These are phyloP conservation scores for Boletus barrowsii DNA, from an alignment of 768 basidiomycete genomes.

Conservation along the genomic window DNA sequence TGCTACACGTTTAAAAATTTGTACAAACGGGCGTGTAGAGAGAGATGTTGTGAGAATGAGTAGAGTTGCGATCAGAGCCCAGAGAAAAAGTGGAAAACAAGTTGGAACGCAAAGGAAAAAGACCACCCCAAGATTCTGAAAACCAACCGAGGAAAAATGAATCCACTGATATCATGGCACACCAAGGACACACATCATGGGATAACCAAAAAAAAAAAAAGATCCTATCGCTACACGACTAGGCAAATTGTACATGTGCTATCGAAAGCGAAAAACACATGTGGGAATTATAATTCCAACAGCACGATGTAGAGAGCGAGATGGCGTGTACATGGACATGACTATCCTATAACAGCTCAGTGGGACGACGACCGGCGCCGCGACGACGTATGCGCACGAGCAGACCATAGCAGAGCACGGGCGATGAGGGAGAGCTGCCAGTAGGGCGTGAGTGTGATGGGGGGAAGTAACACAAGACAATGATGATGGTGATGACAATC, in stretches of 20 bases:
- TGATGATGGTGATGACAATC: neutral
- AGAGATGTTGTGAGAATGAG: no score
- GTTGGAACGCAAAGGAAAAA: neutral
- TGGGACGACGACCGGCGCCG: no score
- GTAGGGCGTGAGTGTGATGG: no score
- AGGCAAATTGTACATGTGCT: neutral
- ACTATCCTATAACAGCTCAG: no score
- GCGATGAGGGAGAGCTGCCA: neutral
- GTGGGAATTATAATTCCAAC: conserved; percentile 1
- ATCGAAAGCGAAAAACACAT: neutral
- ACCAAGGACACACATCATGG: neutral
- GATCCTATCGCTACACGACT: conserved; percentile 7
- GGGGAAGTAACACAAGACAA: neutral
- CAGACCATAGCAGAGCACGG: neutral
- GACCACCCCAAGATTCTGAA: neutral
- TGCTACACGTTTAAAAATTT: no score
- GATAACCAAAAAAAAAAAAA: neutral
- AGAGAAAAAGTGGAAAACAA: neutral
- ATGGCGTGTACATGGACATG: neutral
- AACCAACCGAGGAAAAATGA: no score
- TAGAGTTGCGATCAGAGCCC: no score
- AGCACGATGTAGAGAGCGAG: neutral
- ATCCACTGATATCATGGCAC: no score
- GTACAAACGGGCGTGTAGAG: no score
- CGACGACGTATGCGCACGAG: no score